Evolutionary conservation across 1,284 basidiomycete species (phyloP).

Genomic region (Ceraceosorus guamensis): DNA sequence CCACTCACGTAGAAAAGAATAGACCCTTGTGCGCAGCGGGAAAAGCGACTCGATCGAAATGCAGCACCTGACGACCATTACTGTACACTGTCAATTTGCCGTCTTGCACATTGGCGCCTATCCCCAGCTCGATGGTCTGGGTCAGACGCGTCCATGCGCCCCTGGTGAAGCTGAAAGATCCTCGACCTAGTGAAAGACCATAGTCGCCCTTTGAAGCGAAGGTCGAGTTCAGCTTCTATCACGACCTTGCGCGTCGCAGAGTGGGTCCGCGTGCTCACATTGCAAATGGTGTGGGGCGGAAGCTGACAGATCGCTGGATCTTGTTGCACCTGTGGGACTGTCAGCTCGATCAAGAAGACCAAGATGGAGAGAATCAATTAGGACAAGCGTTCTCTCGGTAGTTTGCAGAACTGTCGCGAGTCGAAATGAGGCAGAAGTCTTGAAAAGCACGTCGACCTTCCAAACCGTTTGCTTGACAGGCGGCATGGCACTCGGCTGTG

Average conservation of each 20-base stretch:
- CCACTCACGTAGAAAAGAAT: slow-evolving; percentile 21
- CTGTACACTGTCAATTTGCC: slow-evolving; percentile 13
- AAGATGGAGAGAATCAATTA: too few relatives aligned
- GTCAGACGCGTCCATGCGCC: slow-evolving; percentile 20
- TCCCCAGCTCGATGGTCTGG: slow-evolving; percentile 17
- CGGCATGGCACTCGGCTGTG: too few relatives aligned
- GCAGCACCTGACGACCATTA: slow-evolving; percentile 11
- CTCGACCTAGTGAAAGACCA: slow-evolving; percentile 19
- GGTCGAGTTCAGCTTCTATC: slow-evolving; percentile 2
- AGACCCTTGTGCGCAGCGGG: slow-evolving; percentile 17
- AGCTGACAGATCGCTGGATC: slow-evolving; percentile 12
- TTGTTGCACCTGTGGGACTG: slow-evolving; percentile 20
- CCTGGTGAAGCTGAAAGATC: slow-evolving; percentile 11
- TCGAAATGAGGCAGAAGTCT: too few relatives aligned
- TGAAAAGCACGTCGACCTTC: too few relatives aligned
- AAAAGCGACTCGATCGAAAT: slow-evolving; percentile 18
- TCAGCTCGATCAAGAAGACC: too few relatives aligned
- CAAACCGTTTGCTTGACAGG: too few relatives aligned
- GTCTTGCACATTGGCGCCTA: slow-evolving; percentile 2
- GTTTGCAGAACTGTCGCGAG: too few relatives aligned
- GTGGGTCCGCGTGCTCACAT: too few relatives aligned
- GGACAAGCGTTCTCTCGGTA: too few relatives aligned
- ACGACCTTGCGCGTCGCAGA: slow-evolving; percentile 14
- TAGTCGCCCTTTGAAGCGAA: background rate
- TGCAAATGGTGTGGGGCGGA: slow-evolving; percentile 16